These are phyloP conservation scores for Colletotrichum filicis DNA, from an alignment of 2,329 filamentous ascomycete genomes.

Conservation along the genomic window DNA sequence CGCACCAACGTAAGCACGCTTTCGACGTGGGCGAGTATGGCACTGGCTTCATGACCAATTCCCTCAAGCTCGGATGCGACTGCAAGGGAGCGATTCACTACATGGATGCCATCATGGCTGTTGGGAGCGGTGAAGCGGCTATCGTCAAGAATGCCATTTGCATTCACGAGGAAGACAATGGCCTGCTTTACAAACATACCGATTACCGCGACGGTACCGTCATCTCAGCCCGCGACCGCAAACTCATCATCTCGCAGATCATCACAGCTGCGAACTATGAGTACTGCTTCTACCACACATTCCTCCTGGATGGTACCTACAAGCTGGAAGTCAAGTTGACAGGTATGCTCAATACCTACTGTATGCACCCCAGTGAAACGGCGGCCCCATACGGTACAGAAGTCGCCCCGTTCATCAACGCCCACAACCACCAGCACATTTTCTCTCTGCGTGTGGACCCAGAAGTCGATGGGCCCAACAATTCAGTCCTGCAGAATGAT, in stretches of 20 bases:
- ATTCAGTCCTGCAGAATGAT: not conserved
- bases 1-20: slow-evolving; percentile 16
- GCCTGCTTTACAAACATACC: slow-evolving; percentile 80
- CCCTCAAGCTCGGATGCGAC: slow-evolving; percentile 69
- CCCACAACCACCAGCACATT: slow-evolving; percentile 68
- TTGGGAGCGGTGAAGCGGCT: slow-evolving; percentile 73
- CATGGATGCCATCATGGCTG: slow-evolving; percentile 66
- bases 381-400: slow-evolving; percentile 58
- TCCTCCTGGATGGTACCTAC: slow-evolving; percentile 73
- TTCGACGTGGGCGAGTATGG: slow-evolving; percentile 21
- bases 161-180: slow-evolving; percentile 80
- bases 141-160: slow-evolving; percentile 82
- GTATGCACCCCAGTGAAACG: slow-evolving; percentile 49
- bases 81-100: slow-evolving; percentile 79
- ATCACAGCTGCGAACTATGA: slow-evolving; percentile 82
- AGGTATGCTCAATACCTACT: slow-evolving; percentile 55
- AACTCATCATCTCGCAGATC: slow-evolving; percentile 77
- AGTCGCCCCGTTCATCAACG: slow-evolving; percentile 62
- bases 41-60: slow-evolving; percentile 63
- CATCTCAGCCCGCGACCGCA: slow-evolving; percentile 78
- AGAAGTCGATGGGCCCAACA: not conserved
- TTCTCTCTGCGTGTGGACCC: slow-evolving; percentile 50
- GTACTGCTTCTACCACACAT: slow-evolving; percentile 64
- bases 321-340: slow-evolving; percentile 65
- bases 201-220: slow-evolving; percentile 79